These are phyloP conservation scores for Agrocybe praecox DNA, from an alignment of 768 basidiomycete genomes.

Conservation along the genomic window DNA sequence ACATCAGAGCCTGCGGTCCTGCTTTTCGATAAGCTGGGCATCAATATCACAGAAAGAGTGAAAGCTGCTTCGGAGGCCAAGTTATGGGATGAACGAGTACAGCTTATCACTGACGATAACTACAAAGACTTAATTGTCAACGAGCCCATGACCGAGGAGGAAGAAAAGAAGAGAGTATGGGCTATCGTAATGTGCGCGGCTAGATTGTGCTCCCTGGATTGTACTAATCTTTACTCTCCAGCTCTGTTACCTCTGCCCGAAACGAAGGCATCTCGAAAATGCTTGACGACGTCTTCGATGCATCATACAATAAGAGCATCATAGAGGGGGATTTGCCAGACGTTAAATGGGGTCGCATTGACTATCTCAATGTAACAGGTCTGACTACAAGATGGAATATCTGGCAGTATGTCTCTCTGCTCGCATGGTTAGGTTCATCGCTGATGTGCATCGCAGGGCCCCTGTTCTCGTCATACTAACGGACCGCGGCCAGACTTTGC, in stretches of 20 bases:
- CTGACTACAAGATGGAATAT: constrained; percentile 86
- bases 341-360: constrained; percentile 83
- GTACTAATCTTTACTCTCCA: constrained; percentile 24
- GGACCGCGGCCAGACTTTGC: constrained; percentile 75
- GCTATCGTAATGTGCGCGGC: constrained; percentile 70
- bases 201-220: neutral
- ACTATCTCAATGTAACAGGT: constrained; percentile 83
- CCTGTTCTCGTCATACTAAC: constrained; percentile 73
- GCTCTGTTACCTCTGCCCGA: constrained; percentile 58
- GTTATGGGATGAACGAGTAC: constrained; percentile 73
- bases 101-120: constrained; percentile 83
- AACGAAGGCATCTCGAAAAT: constrained; percentile 69
- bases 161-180: constrained; percentile 75
- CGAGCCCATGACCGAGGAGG: constrained; percentile 63
- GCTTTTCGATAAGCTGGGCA: constrained; percentile 59
- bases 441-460: constrained; percentile 48
- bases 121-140: constrained; percentile 72
- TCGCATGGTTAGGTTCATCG: neutral
- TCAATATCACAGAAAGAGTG: constrained; percentile 68
- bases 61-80: constrained; percentile 32
- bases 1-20: constrained; percentile 54
- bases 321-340: constrained; percentile 64
- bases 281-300: constrained; percentile 75
- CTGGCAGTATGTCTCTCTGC: constrained; percentile 70
- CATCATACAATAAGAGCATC: constrained; percentile 66